Evolutionary conservation across 2,329 filamentous ascomycete species (phyloP), one percentile per base, ranked within the genome.

Genomic region (Magnaporthiopsis rhizophila): DNA sequence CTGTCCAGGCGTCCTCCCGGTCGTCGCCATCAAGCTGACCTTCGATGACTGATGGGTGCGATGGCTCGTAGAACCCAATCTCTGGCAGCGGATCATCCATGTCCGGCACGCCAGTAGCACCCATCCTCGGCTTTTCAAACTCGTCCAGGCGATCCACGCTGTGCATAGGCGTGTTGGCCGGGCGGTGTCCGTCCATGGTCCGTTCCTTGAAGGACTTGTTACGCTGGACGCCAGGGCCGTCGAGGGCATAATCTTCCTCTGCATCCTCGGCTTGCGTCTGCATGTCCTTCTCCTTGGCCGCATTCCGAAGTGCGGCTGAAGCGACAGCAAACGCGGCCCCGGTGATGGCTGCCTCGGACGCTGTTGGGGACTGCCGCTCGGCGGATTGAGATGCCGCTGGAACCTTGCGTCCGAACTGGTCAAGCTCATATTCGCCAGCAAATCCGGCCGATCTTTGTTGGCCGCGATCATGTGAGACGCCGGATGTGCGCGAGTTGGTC

Each of bases 31-130:
- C 87, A 62, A 89, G 83, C 0, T 88, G 88, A 24, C 90, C 91
- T 68, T 92, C 85, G 57, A 96, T 86, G 62, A 93, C 82, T 0
- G 93, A 97, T 3, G 92, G 92, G 72, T 96, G 96, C 24, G 92
- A 96, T 59, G 91, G 83, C 66, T 96, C 92, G 53, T 86, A 83
- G 13, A 91, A 89, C 4, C 89, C 91, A 70, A 90, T 87, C 71
- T 93, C 92, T 0, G 89, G 91, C 79, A 93, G 85, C 6, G 89
- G 89, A 69, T 93, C 81, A 65, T 87, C 77, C 50, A 84, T 77
- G 68, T 88, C 83, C 3, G 91, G 91, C 66, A 93, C 74, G 60
- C 87, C 89, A 72, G 83, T 92, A 58, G 89, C 85, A 57, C 83
- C 83, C 80, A 96, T 80, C 69, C 84, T 82, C 0, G 81, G 79